These are phyloP conservation scores for Claviceps humidiphila DNA, from an alignment of 2,329 filamentous ascomycete species.

Conservation along the genomic window DNA sequence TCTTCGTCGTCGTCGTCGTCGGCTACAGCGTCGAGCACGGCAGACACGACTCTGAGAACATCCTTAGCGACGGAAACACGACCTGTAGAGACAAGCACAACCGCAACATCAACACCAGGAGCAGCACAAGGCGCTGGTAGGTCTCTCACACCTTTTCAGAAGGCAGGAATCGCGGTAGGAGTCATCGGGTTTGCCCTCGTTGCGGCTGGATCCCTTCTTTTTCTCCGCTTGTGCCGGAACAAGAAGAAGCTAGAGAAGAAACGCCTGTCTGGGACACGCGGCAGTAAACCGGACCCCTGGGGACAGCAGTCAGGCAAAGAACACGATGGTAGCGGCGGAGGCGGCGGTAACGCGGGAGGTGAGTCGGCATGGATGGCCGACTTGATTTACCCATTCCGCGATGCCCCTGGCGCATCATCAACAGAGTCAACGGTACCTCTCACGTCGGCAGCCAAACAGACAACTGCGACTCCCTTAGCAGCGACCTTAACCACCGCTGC, in stretches of 20 bases:
- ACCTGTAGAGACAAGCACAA: slow-evolving; percentile 3
- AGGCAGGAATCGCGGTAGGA: slow-evolving; percentile 46
- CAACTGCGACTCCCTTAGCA: not conserved
- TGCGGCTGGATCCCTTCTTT: slow-evolving; percentile 32
- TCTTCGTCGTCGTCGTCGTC: not conserved
- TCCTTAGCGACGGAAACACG: slow-evolving; percentile 1
- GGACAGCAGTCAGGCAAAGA: slow-evolving; percentile 18
- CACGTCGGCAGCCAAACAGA: not conserved
- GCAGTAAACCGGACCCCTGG: slow-evolving; percentile 21
- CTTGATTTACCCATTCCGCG: slow-evolving; percentile 11
- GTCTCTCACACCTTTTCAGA: slow-evolving; percentile 27
- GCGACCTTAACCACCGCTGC: not conserved
- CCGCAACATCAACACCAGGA: slow-evolving; percentile 1
- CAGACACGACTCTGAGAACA: not conserved
- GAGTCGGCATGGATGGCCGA: slow-evolving; percentile 15
- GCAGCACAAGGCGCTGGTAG: slow-evolving; percentile 6
- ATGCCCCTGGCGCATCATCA: slow-evolving; percentile 7
- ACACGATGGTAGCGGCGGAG: slow-evolving; percentile 6
- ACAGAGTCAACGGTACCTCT: not conserved
- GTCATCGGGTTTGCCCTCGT: slow-evolving; percentile 35
- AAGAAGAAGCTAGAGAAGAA: slow-evolving; percentile 19
- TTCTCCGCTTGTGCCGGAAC: slow-evolving; percentile 28
- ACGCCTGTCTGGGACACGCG: not conserved
- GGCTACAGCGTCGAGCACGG: not conserved
- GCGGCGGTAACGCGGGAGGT: not conserved